Conservation (phyloP, 495 filamentous ascomycete genomes). For the Podospora sp. region DNA sequence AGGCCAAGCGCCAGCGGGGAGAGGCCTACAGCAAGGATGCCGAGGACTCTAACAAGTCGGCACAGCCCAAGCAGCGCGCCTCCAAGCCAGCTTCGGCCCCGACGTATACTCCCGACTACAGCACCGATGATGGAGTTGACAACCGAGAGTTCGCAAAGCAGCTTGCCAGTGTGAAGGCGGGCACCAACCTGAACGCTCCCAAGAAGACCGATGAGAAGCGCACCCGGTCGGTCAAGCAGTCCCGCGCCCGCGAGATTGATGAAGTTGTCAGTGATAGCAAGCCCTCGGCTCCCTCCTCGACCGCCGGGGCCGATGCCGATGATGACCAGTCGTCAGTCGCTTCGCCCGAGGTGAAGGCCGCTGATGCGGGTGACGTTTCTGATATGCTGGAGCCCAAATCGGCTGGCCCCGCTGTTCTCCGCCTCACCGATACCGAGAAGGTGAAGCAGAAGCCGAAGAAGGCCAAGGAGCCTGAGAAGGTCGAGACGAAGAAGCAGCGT, state of each 20-base stretch:
- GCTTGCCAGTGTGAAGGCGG: constrained; percentile 65
- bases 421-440: constrained; percentile 68
- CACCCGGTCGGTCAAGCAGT: constrained; percentile 62
- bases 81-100: constrained; percentile 25
- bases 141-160: constrained; percentile 75
- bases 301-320: constrained; percentile 77
- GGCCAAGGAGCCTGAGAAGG: constrained; percentile 53
- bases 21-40: constrained; percentile 32
- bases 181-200: constrained; percentile 56
- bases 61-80: constrained; percentile 36
- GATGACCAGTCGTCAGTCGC: constrained; percentile 71
- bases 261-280: constrained; percentile 39
- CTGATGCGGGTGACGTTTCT: constrained; percentile 62
- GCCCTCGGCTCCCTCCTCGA: constrained; percentile 66
- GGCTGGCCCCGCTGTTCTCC: constrained; percentile 71
- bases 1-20: constrained; percentile 36
- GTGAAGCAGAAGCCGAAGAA: constrained; percentile 66
- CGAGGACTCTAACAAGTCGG: constrained; percentile 36
- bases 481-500: constrained; percentile 87
- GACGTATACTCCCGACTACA: constrained; percentile 31
- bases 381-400: constrained; percentile 83
- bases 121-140: constrained; percentile 61
- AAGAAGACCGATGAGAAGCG: constrained; percentile 63
- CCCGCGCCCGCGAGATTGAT: constrained; percentile 48
- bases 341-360: constrained; percentile 62